Evolutionary conservation across 225 moss, liverwort and hornwort species (phyloP).

Genomic region (Marchantia paleacea): DNA sequence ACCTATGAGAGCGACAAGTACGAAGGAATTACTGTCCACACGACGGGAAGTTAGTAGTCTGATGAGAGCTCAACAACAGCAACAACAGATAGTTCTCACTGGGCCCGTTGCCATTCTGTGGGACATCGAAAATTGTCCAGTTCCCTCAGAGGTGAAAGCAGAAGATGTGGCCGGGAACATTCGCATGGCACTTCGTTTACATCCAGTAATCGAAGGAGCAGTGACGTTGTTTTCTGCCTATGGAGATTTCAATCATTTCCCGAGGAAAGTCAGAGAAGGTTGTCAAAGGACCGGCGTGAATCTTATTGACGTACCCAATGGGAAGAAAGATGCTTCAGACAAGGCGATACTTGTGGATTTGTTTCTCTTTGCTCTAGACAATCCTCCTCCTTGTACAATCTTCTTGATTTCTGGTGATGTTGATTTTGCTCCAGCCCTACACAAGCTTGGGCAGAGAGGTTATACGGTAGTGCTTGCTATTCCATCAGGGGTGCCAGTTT

Average conservation of each 20-base stretch:
- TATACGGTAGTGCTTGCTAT: slow-evolving; percentile 83
- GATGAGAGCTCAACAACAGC: not conserved
- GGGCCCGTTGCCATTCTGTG: slow-evolving; percentile 35
- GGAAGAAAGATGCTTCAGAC: slow-evolving; percentile 91
- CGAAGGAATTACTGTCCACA: not conserved
- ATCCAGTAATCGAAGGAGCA: slow-evolving; percentile 70
- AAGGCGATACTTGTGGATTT: slow-evolving; percentile 95
- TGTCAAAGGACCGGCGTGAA: slow-evolving; percentile 93
- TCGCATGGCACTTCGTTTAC: slow-evolving; percentile 67
- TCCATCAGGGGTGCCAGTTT: slow-evolving; percentile 74
- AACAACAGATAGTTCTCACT: not conserved
- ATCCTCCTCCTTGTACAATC: slow-evolving; percentile 83
- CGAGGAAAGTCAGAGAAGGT: slow-evolving; percentile 84
- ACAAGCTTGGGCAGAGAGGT: slow-evolving; percentile 84
- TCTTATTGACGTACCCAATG: slow-evolving; percentile 91
- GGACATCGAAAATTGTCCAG: slow-evolving; percentile 99
- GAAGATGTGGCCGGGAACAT: slow-evolving; percentile 92
- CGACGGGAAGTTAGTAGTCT: not conserved
- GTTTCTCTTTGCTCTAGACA: slow-evolving; percentile 89
- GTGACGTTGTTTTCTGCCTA: slow-evolving; percentile 94
- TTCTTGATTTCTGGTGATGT: slow-evolving; percentile 91
- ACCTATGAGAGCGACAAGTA: slow-evolving; percentile 10
- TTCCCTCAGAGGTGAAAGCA: slow-evolving; percentile 84
- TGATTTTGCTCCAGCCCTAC: slow-evolving; percentile 88
- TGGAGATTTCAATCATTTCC: slow-evolving; percentile 87